A percentile compares a stretch with the other conserved stretches of the same genome.
Evolutionary conservation across 1,139 yeast genomes (phyloP).

Genomic region (Meyerozyma guilliermondii): DNA sequence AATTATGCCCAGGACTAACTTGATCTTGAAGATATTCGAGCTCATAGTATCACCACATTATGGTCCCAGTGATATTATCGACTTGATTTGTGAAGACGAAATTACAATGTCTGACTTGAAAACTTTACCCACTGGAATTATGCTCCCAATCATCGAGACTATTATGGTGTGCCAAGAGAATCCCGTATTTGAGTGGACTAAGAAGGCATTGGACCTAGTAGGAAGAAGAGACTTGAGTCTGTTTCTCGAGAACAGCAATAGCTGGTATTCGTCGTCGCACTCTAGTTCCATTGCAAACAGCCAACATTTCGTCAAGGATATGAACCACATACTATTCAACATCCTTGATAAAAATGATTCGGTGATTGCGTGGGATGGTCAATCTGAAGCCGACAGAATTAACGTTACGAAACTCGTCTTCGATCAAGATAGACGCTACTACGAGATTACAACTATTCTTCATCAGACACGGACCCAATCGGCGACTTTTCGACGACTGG

Average conservation of each 20-base stretch:
- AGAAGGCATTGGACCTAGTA: conserved; percentile 51
- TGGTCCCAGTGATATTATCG: conserved; percentile 50
- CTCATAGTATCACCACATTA: conserved; percentile 51
- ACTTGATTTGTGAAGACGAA: conserved; percentile 52
- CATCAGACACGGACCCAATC: conserved; percentile 68
- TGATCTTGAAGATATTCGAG: conserved; percentile 56
- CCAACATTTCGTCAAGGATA: conserved; percentile 28
- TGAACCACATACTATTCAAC: conserved; percentile 43
- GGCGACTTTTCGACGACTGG: conserved; percentile 36
- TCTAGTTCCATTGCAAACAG: conserved; percentile 9
- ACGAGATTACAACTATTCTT: conserved; percentile 65
- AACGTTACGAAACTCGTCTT: conserved; percentile 69
- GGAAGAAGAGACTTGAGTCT: conserved; percentile 62
- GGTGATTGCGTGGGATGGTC: conserved; percentile 54
- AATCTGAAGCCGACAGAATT: conserved; percentile 60
- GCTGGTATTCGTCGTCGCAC: conserved; percentile 4
- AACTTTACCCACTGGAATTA: conserved; percentile 69
- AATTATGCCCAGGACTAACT: conserved; percentile 62
- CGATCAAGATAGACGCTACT: conserved; percentile 72
- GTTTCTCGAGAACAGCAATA: conserved; percentile 14
- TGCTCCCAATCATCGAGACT: conserved; percentile 60
- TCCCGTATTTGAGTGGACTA: conserved; percentile 47
- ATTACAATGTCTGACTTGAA: conserved; percentile 52
- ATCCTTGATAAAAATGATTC: conserved; percentile 45
- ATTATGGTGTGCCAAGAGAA: conserved; percentile 53